Evolutionary conservation across 208 protist species (phyloP), one percentile per base, ranked within the genome.

Genomic region (Leishmania guyanensis): DNA sequence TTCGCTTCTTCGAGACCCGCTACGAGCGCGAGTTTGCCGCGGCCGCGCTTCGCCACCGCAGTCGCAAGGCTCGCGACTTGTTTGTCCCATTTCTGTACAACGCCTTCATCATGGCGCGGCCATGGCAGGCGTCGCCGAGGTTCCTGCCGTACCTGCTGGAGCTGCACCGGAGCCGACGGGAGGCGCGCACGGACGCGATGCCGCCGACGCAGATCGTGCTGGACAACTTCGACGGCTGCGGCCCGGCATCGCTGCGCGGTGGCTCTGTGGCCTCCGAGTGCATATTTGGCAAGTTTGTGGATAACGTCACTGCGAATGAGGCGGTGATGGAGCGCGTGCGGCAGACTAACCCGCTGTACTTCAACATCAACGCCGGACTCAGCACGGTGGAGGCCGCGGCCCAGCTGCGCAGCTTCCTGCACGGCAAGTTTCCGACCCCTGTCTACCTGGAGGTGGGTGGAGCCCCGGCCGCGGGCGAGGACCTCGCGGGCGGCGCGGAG

Each of bases 11-110:
- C 26, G 80, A 75, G 20, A 68, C 54, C 10, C 85, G 91, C 51
- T 91, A 88, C 80, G 84, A 88, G 75, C 62, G 72, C 20, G 84
- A 92, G 80, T 88, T 90, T 46, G 79, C 88, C 10, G 16, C 75
- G 3, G 72, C 65, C 46, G 65, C 84, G 5, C 66, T 89, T 14
- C 75, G 56, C 10, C 73, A 90, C 77, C 89, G 79, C 70, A 60
- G 46, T 5, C 87, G 91, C 56, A 75, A 53, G 33, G 65, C 81
- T 16, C 54, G 48, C 9, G 91, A 93, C 73, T 46, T 93, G 2
- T 86, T 87, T 60, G 73, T 88, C 22, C 91, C 91, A 36, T 94
- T 93, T 73, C 56, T 93, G 69, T 90, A 94, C 84, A 90, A 92
- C 79, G 89, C 85, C 73, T 91, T 92, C 66, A 81, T 85, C 43